Evolutionary conservation across 352 stramenopile genomes (phyloP), one percentile per base, ranked within the genome.

Genomic region (Phytophthora pinifolia): DNA sequence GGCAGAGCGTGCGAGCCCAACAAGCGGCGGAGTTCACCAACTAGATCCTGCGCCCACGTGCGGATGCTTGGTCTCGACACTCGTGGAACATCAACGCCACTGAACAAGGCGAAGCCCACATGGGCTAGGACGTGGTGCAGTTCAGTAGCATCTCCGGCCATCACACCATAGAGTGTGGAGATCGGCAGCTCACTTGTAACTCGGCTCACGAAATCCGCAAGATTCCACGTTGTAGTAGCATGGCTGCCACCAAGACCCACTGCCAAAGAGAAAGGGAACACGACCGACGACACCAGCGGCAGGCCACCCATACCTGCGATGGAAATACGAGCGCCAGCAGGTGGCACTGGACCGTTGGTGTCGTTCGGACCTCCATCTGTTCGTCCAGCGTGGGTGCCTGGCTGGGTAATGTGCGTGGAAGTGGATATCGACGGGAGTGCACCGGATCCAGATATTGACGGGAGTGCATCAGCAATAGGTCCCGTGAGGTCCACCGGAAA

Each of bases 11-110:
- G 58, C 1, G 48, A 49, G 17, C 60, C 56, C 35, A 87, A 46
- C n/a, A 86, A 68, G 46, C 63, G 51, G 10, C 67, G 74, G 1
- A 88, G 55, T 45, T 86, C 77, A 33, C 29, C 51, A 14, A 83
- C 46, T 22, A 87, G 55, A 17, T 72, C 58, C n/a, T 67, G 66
- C 18, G 67, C 72, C 80, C 80, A 90, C 9, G 69, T 70, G 25
- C 69, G 80, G 42, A 88, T 81, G 25, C 51, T 74, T 17, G 74
- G 61, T 9, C 78, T 72, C 6, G 74, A 76, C 10, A 88, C 69
- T n/a, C 70, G 62, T n/a, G 80, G 80, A 9, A 90, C 52, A 53
- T 88, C 76, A 13, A 79, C 47, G 6, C 80, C 80, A 32, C 77
- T 85, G 17, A 83, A 67, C n/a, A 90, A 51, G 38, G 70, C 75